Evolutionary conservation across 768 basidiomycete genomes (phyloP).

Genomic region (Psilocybe tampanensis): DNA sequence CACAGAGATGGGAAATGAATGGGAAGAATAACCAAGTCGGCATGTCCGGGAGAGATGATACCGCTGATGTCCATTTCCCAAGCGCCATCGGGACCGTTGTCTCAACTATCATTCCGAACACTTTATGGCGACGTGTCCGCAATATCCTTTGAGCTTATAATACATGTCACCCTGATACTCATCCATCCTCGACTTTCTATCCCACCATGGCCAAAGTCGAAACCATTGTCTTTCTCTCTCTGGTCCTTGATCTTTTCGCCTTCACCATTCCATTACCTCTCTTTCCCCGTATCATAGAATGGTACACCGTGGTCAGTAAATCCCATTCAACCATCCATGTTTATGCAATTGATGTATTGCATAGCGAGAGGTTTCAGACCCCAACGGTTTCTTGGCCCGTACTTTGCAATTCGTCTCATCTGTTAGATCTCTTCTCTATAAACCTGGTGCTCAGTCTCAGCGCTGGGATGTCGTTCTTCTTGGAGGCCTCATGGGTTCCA

Average conservation of each 20-base stretch:
- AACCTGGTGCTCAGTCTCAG: conserved; percentile 58
- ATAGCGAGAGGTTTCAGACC: conserved; percentile 73
- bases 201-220: conserved; percentile 68
- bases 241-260: conserved; percentile 88
- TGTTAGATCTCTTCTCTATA: conserved; percentile 67
- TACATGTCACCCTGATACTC: conserved; percentile 4
- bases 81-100: not conserved
- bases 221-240: conserved; percentile 83
- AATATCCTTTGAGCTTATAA: conserved; percentile 1
- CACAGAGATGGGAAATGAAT: not conserved
- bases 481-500: conserved; percentile 95
- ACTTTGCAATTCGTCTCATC: conserved; percentile 70
- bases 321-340: not conserved
- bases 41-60: not conserved
- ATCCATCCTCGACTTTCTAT: not conserved
- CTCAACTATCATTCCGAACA: not conserved
- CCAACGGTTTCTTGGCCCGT: conserved; percentile 69
- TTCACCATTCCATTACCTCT: conserved; percentile 96
- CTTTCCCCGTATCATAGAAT: conserved; percentile 96
- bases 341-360: conserved; percentile 1
- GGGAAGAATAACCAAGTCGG: not conserved
- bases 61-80: not conserved
- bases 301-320: conserved; percentile 74
- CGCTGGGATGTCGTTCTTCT: conserved; percentile 95
- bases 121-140: not conserved